Evolutionary conservation across 2,329 filamentous ascomycete genomes (phyloP), one percentile per base, ranked within the genome.

Genomic region (Penicillium frequentans): DNA sequence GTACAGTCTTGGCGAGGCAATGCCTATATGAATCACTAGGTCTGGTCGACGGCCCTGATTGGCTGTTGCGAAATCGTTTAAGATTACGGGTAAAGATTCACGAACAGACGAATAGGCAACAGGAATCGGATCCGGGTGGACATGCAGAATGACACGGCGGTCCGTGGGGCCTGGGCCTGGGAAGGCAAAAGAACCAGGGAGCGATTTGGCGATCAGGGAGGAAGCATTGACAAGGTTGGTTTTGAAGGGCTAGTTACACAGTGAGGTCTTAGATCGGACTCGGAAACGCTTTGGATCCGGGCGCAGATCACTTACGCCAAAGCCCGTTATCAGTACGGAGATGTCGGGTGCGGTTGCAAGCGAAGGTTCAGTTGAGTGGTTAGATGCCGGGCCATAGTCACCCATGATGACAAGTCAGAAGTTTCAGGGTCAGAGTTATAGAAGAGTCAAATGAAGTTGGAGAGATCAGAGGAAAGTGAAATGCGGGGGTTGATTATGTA

Each of bases 221-320:
- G 91, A 91, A 9, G 91, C 90, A 70, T 96, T 96, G 58, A 87
- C 77, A 27, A 86, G 84, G 68, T 87, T 87, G 45, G 87, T 80
- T 65, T 88, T 86, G 74, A 96, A 96, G 1, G 91, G 88, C 90
- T 93, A 27, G 49, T 56, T 57, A 52, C 51, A 56, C 33, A 21
- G 35, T 61, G 45, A 57, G 31, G 9, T 52, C 47, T 56, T 47
- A 54, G 27, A 14, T 53, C 43, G 57, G 59, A 45, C 47, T 51
- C 42, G 37, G 46, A 24, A n/a, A n/a, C 11, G 19, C 55, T 52
- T 35, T 46, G 7, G 50, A 47, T 50, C 39, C 54, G 49, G 55
- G 43, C 49, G 58, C 49, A 56, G 61, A 61, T 56, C 55, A 69
- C 68, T 63, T 66, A 74, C 72, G 24, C 73, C 73, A 55, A 74